These are phyloP conservation scores for Dalbergia oliveri DNA, from an alignment of 306 rosid species.

Conservation along the genomic window DNA sequence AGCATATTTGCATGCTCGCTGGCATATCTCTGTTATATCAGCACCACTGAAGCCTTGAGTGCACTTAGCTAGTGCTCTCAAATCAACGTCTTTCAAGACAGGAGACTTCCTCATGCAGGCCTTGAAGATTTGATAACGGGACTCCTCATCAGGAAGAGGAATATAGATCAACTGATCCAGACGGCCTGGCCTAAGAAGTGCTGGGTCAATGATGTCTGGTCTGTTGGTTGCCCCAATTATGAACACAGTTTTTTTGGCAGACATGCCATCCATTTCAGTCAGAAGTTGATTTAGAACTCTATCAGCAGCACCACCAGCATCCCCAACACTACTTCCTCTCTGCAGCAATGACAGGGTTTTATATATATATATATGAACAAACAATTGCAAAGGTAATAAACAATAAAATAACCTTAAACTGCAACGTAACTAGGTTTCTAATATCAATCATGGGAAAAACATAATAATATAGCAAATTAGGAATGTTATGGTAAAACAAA, in stretches of 20 bases:
- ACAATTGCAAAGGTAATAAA: not conserved
- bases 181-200: slow-evolving; percentile 66
- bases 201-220: slow-evolving; percentile 66
- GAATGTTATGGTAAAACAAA: slow-evolving; percentile 6
- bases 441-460: not conserved
- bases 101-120: slow-evolving; percentile 69
- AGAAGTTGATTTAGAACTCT: slow-evolving; percentile 65
- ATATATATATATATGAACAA: not conserved
- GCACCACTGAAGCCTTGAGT: slow-evolving; percentile 69
- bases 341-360: slow-evolving; percentile 33
- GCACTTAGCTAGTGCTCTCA: slow-evolving; percentile 55
- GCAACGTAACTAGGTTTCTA: not conserved
- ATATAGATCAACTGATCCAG: slow-evolving; percentile 67
- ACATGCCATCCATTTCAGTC: slow-evolving; percentile 69
- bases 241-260: slow-evolving; percentile 61
- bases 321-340: slow-evolving; percentile 67
- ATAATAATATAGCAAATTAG: not conserved
- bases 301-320: slow-evolving; percentile 66
- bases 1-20: slow-evolving; percentile 67
- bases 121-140: slow-evolving; percentile 62
- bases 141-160: slow-evolving; percentile 65
- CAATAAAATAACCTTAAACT: not conserved
- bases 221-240: slow-evolving; percentile 68
- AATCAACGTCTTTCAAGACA: slow-evolving; percentile 57
- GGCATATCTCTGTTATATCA: slow-evolving; percentile 65